Conservation (phyloP, 2,329 filamentous ascomycete genomes). For the Fusarium globosum region DNA sequence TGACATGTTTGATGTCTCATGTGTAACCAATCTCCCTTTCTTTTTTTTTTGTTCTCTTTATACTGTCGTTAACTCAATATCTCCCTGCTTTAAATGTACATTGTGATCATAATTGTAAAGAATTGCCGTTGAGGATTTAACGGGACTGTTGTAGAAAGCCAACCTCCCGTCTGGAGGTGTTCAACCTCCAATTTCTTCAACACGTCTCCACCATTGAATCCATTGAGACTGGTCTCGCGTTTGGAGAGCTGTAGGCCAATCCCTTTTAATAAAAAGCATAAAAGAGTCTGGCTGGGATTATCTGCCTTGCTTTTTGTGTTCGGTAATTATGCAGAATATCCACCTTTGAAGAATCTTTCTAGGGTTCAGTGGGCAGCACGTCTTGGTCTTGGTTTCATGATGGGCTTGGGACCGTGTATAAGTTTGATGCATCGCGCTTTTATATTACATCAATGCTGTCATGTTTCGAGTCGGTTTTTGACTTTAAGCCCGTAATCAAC, state of each 20-base stretch:
- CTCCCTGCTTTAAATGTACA: neutral
- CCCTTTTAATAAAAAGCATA: conserved; percentile 2
- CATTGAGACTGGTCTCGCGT: conserved; percentile 20
- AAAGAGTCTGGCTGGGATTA: conserved; percentile 12
- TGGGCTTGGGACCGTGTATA: neutral
- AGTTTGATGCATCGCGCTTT: neutral
- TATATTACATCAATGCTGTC: neutral
- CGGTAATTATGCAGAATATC: neutral
- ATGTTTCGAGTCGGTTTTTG: neutral
- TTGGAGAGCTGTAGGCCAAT: conserved; percentile 30
- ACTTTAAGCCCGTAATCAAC: rapidly evolving
- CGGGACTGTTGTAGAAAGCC: conserved; percentile 10
- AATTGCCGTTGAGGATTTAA: neutral
- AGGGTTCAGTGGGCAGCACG: conserved; percentile 1
- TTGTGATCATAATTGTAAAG: neutral
- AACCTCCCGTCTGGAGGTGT: conserved; percentile 18
- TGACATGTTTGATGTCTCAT: conserved; percentile 15
- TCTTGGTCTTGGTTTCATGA: neutral
- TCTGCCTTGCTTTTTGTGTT: neutral
- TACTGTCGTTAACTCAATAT: neutral
- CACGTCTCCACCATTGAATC: conserved; percentile 36
- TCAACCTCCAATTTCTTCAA: conserved; percentile 23
- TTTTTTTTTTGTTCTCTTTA: neutral
- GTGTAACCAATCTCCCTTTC: neutral
- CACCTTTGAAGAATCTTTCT: neutral